phyloP scores from a whole-genome alignment of 2,329 filamentous ascomycete species.

The Pseudocercospora cruenta region DNA sequence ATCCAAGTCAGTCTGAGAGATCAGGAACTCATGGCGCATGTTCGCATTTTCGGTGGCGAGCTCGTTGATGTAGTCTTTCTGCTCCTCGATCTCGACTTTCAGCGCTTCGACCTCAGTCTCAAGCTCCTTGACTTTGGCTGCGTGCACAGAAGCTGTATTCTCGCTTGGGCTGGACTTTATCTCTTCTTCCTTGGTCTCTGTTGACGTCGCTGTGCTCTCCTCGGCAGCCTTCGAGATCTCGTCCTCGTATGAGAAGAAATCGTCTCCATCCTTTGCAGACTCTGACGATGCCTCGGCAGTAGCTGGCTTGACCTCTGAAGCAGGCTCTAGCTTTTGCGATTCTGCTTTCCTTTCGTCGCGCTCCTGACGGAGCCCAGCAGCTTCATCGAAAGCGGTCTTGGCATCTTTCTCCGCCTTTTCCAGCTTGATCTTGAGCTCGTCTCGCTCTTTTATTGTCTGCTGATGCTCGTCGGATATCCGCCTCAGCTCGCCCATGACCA shows the following conservation, averaged over 20 bases:
- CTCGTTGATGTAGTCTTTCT: constrained; percentile 65
- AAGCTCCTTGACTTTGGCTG: constrained; percentile 65
- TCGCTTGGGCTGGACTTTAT: constrained; percentile 62
- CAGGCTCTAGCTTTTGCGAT: not conserved
- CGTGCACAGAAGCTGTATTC: constrained; percentile 54
- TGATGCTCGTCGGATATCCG: constrained; percentile 65
- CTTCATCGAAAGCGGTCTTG: constrained; percentile 65
- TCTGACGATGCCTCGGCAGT: not conserved
- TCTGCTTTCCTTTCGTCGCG: constrained; percentile 25
- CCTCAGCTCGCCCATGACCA: constrained; percentile 93
- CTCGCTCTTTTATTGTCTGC: constrained; percentile 62
- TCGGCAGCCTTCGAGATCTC: constrained; percentile 52
- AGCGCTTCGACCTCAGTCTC: constrained; percentile 69
- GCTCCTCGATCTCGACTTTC: constrained; percentile 48
- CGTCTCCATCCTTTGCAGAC: constrained; percentile 53
- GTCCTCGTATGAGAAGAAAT: constrained; percentile 90
- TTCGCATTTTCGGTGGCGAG: constrained; percentile 71
- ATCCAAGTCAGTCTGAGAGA: constrained; percentile 15
- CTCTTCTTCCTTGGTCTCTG: constrained; percentile 55
- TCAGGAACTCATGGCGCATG: constrained; percentile 23
- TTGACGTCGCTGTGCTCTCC: not conserved
- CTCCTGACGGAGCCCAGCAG: constrained; percentile 57
- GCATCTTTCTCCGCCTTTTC: constrained; percentile 69
- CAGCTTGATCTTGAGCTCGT: constrained; percentile 75
- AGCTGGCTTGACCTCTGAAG: constrained; percentile 7